Conservation (phyloP, 768 basidiomycete species). For the Lentinus tigrinus region DNA sequence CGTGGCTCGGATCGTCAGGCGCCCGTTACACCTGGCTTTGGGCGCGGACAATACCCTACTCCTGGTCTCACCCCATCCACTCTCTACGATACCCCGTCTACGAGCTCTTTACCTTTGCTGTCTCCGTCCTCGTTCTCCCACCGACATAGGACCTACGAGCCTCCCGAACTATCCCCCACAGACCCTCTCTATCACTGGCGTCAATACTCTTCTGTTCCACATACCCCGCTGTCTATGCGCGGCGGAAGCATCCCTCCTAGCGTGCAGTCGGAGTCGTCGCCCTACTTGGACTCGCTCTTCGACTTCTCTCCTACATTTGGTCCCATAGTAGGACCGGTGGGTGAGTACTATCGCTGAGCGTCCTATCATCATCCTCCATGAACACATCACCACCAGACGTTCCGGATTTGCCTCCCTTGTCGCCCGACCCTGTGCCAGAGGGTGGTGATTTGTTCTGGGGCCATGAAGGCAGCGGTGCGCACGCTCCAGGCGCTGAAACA, state of each 20-base stretch:
- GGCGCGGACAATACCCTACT: background rate
- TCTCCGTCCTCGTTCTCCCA: background rate
- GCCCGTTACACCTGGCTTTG: background rate
- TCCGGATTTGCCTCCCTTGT: background rate
- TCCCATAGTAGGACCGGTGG: background rate
- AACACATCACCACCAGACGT: background rate
- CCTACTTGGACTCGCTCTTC: background rate
- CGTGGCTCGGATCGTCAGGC: background rate
- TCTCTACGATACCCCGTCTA: background rate
- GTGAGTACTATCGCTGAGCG: background rate
- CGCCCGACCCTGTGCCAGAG: background rate
- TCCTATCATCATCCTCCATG: background rate
- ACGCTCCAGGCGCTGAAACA: background rate
- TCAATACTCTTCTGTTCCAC: background rate
- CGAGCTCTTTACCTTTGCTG: background rate
- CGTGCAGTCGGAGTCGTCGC: conserved; percentile 2
- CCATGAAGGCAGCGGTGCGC: background rate
- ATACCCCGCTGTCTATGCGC: conserved; percentile 1
- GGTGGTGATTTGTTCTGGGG: background rate
- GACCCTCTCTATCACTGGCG: background rate
- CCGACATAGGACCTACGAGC: background rate
- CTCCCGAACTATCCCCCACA: background rate
- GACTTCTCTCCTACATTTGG: conserved; percentile 5
- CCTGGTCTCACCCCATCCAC: background rate
- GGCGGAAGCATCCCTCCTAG: conserved; percentile 7